Percentiles rank a stretch among this genome's conserved stretches.
Evolutionary conservation across 306 rosid species (phyloP).

Genomic region (Vigna radiata): DNA sequence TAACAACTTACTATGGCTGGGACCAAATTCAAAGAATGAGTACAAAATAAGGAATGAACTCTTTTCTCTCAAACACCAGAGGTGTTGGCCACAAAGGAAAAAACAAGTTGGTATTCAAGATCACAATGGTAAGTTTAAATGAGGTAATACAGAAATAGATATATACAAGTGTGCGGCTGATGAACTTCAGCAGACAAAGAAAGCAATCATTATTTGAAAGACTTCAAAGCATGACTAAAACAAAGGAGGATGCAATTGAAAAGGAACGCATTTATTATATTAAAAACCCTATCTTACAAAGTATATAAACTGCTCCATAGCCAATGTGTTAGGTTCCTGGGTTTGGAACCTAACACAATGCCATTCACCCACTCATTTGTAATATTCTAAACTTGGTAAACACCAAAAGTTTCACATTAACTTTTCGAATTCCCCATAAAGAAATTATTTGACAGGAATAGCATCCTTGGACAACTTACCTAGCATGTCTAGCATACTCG

Average conservation of each 20-base stretch:
- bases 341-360: too few species aligned
- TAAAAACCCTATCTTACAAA: neutral
- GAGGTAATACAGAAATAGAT: slow-evolving; percentile 17
- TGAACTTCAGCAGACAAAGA: slow-evolving; percentile 2
- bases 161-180: neutral
- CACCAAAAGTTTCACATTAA: slow-evolving; percentile 12
- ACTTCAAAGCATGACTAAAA: neutral
- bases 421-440: slow-evolving; percentile 2
- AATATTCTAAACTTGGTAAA: slow-evolving; percentile 14
- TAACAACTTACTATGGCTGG: neutral
- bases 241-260: neutral
- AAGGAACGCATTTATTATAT: neutral
- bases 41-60: neutral
- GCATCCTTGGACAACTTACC: slow-evolving; percentile 60
- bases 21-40: neutral
- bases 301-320: neutral
- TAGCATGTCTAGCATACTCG: slow-evolving; percentile 97
- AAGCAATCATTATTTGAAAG: neutral
- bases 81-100: neutral
- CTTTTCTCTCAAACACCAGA: neutral
- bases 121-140: slow-evolving; percentile 1
- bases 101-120: neutral
- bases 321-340: too few species aligned
- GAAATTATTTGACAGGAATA: slow-evolving; percentile 14
- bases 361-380: neutral